A percentile compares a stretch with the other conserved stretches of the same genome.
These are phyloP conservation scores for Fraxinus sp. DNA, from an alignment of 305 asterid species.

Conservation along the genomic window DNA sequence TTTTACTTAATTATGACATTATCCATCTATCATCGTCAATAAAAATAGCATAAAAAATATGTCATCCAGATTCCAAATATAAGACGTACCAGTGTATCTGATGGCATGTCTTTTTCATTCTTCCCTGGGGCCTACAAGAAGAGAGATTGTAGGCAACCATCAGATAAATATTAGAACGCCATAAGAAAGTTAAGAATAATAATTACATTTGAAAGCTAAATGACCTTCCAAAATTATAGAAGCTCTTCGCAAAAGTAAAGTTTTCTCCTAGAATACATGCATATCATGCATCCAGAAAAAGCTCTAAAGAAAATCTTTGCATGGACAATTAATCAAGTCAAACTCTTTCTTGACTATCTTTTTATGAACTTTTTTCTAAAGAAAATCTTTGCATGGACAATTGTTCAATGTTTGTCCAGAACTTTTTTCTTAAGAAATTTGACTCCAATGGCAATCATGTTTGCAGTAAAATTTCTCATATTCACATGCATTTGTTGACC, in stretches of 20 bases:
- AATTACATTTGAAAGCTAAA: background rate
- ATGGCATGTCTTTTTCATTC: conserved; percentile 83
- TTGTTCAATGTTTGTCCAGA: background rate
- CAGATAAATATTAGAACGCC: conserved; percentile 6
- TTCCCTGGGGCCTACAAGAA: conserved; percentile 85
- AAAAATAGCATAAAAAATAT: background rate
- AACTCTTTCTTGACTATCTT: background rate
- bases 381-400: too few species aligned
- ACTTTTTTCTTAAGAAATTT: background rate
- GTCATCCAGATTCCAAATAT: conserved; percentile 5
- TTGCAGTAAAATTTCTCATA: background rate
- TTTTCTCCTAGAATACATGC: background rate
- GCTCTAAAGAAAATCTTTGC: background rate
- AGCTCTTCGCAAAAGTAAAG: background rate
- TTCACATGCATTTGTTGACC: background rate
- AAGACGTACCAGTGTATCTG: conserved; percentile 78
- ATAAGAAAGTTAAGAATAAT: background rate
- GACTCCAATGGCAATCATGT: background rate
- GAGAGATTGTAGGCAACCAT: conserved; percentile 23
- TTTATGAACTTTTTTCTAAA: background rate
- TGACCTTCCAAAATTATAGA: conserved; percentile 18
- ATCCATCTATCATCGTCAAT: background rate
- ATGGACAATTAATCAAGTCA: background rate
- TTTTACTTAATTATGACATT: background rate
- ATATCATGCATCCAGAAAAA: background rate